A percentile compares a stretch with the other conserved stretches of the same genome.
These are phyloP conservation scores for Metarhizium robertsii DNA, from an alignment of 2,329 filamentous ascomycete genomes.

Conservation along the genomic window DNA sequence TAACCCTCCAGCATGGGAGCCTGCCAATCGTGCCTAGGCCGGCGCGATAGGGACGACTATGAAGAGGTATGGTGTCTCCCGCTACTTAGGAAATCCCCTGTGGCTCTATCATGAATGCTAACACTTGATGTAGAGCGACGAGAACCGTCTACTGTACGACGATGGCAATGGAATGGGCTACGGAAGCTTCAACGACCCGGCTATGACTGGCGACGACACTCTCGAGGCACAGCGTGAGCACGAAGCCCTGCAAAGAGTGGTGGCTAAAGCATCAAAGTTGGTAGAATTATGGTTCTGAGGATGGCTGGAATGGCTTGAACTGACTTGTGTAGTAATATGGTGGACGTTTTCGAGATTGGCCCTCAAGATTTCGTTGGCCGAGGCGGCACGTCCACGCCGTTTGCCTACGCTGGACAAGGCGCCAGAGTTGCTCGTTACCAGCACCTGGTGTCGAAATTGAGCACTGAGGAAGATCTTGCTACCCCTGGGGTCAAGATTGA, in stretches of 20 bases:
- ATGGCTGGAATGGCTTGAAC: neutral
- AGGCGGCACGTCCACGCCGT: slow-evolving; percentile 27
- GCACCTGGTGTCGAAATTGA: slow-evolving; percentile 51
- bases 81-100: neutral
- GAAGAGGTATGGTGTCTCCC: slow-evolving; percentile 39
- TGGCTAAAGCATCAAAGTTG: slow-evolving; percentile 55
- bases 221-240: slow-evolving; percentile 54
- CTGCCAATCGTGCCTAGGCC: slow-evolving; percentile 52
- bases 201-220: slow-evolving; percentile 45
- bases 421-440: slow-evolving; percentile 49
- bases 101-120: neutral
- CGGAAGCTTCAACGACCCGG: slow-evolving; percentile 52
- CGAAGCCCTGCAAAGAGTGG: slow-evolving; percentile 54
- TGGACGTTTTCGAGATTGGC: slow-evolving; percentile 58
- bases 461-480: slow-evolving; percentile 30
- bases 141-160: slow-evolving; percentile 50
- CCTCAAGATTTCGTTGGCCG: slow-evolving; percentile 36
- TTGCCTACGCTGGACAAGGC: slow-evolving; percentile 45
- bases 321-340: slow-evolving; percentile 45
- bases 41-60: slow-evolving; percentile 37
- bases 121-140: slow-evolving; percentile 38
- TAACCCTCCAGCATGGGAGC: slow-evolving; percentile 39
- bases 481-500: slow-evolving; percentile 40
- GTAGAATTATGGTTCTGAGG: neutral
- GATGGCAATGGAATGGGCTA: slow-evolving; percentile 51